A percentile compares a stretch with the other conserved stretches of the same genome.
Evolutionary conservation across 768 basidiomycete genomes (phyloP).

Genomic region (Hygrophoropsis aurantiaca): DNA sequence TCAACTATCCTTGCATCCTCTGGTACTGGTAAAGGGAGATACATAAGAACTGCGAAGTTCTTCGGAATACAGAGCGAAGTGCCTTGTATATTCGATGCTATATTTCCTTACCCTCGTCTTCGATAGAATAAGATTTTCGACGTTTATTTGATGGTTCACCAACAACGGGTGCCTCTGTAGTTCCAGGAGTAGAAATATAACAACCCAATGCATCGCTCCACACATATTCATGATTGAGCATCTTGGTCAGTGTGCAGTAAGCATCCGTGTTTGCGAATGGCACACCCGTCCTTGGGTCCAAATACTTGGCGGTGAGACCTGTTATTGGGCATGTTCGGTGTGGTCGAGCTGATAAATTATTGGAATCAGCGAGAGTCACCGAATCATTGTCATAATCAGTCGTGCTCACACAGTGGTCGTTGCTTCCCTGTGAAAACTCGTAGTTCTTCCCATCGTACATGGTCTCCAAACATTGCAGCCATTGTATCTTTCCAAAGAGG

Average conservation of each 20-base stretch:
- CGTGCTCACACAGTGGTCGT: conserved; percentile 59
- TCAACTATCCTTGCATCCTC: too few species aligned
- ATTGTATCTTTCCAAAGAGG: conserved; percentile 74
- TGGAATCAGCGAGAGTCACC: conserved; percentile 2
- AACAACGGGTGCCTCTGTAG: too few species aligned
- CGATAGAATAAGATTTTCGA: too few species aligned
- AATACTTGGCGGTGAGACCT: conserved; percentile 72
- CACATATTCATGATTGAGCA: conserved; percentile 67
- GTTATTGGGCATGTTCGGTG: conserved; percentile 73
- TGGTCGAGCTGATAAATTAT: conserved; percentile 54
- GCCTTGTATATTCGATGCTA: too few species aligned
- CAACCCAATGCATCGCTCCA: conserved; percentile 55
- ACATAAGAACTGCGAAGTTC: too few species aligned
- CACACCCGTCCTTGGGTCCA: conserved; percentile 76
- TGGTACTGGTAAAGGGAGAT: too few species aligned
- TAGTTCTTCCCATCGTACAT: conserved; percentile 77
- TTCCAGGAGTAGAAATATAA: conserved; percentile 29
- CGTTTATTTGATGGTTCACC: too few species aligned
- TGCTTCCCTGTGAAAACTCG: conserved; percentile 63
- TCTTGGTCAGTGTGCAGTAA: conserved; percentile 58
- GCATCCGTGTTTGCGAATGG: conserved; percentile 75
- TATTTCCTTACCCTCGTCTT: too few species aligned
- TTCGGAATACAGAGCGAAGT: too few species aligned
- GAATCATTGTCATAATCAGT: background rate
- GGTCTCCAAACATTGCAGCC: conserved; percentile 81